Evolutionary conservation across 768 basidiomycete genomes (phyloP), one percentile per base, ranked within the genome.

Genomic region (Tylopilus felleus): DNA sequence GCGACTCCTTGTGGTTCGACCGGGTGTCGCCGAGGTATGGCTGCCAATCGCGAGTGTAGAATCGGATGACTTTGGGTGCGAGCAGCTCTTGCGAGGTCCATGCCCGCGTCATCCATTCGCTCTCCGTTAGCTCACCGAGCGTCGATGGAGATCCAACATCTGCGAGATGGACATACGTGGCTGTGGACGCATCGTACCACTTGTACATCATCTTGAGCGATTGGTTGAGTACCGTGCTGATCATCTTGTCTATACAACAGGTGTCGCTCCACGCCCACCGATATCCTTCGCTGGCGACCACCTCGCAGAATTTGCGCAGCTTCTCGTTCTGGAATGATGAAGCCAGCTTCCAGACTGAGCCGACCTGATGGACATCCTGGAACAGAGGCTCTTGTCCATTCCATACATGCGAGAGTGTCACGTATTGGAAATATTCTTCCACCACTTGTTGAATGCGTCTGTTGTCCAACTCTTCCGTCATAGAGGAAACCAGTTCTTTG

Each of bases 211-310:
- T n/a, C n/a, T n/a, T n/a, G n/a, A n/a, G n/a, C n/a, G n/a, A n/a
- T n/a, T n/a, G n/a, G n/a, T n/a, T n/a, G n/a, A n/a, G n/a, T n/a
- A n/a, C n/a, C n/a, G n/a, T 38, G 40, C 47, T 39, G 35, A 48
- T 44, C 41, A 46, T 56, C 47, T 54, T 56, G 19, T 56, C 51
- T 13, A 60, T 60, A 13, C 59, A 60, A 5, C 53, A 53, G 2
- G 57, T 55, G 16, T 60, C 57, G 1, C 45, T 48, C 57, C 59
- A 60, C 1, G 52, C 56, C 60, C 60, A 62, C 28, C 57, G 53
- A 23, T 48, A 59, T 19, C 57, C 56, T 10, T 55, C 53, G 3
- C 8, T 23, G 13, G 38, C 47, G 21, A 50, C 49, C 25, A 42
- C 38, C 13, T 43, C 36, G 16, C 59, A 61, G n/a, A 61, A 61